A percentile compares a stretch with the other conserved stretches of the same genome.
These are phyloP conservation scores for Diaporthe ampelina DNA, from an alignment of 2,329 filamentous ascomycete genomes.

Conservation along the genomic window DNA sequence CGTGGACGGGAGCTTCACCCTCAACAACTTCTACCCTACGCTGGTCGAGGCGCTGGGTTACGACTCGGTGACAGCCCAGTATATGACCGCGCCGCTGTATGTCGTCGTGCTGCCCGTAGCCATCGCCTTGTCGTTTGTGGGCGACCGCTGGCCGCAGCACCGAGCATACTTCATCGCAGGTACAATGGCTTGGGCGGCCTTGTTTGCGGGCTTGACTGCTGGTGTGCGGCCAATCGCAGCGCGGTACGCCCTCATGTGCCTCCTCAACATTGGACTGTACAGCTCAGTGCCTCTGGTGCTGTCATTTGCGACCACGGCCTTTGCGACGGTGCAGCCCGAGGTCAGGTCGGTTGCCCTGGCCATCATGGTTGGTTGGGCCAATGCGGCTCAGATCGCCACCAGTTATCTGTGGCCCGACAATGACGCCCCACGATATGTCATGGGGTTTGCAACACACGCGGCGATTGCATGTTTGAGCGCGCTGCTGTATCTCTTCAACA, in stretches of 20 bases:
- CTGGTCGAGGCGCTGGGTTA: constrained; percentile 61
- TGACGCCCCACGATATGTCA: neutral
- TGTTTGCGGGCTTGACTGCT: neutral
- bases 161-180: constrained; percentile 7
- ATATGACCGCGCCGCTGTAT: constrained; percentile 53
- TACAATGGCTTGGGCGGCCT: neutral
- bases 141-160: constrained; percentile 12
- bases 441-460: constrained; percentile 9
- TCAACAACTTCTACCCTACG: constrained; percentile 64
- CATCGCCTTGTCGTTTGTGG: neutral
- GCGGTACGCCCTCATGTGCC: constrained; percentile 9
- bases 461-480: constrained; percentile 12
- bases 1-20: constrained; percentile 50
- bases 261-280: neutral
- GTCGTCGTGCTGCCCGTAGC: constrained; percentile 5
- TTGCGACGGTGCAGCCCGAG: constrained; percentile 4
- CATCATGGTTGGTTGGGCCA: constrained; percentile 13
- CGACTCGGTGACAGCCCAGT: constrained; percentile 57
- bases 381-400: constrained; percentile 12
- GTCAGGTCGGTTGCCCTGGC: neutral
- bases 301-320: neutral
- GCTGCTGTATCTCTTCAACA: neutral
- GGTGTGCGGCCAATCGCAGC: neutral
- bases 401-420: constrained; percentile 8
- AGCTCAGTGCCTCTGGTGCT: constrained; percentile 9